Evolutionary conservation across 2,329 filamentous ascomycete genomes (phyloP).

Genomic region (Zymoseptoria tritici): DNA sequence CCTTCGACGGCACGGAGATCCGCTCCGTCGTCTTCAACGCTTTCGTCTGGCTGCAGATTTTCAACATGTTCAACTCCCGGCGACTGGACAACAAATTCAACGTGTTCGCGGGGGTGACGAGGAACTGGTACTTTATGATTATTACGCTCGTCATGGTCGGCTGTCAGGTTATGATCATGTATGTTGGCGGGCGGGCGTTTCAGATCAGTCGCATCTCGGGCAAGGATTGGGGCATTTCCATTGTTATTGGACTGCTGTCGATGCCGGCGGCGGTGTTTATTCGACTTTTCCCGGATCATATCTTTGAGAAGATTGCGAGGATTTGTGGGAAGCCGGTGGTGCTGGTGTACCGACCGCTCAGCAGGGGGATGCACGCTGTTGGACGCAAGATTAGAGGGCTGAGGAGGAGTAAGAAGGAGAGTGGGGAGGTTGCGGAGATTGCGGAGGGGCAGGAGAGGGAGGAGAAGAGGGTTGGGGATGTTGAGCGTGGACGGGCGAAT

Average conservation of each 20-base stretch:
- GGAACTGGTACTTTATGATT: conserved; percentile 79
- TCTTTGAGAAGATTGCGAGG: conserved; percentile 42
- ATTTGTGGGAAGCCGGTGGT: conserved; percentile 29
- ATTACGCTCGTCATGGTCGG: conserved; percentile 84
- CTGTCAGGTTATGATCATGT: conserved; percentile 84
- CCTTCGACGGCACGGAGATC: conserved; percentile 46
- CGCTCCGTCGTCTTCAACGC: conserved; percentile 91
- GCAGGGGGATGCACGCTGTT: conserved; percentile 14
- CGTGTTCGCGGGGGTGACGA: conserved; percentile 78
- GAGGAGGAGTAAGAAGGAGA: conserved; percentile 14
- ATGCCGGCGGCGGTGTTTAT: conserved; percentile 76
- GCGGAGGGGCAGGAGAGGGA: conserved; percentile 6
- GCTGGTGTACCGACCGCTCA: conserved; percentile 13
- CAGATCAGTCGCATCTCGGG: conserved; percentile 61
- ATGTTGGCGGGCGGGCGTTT: conserved; percentile 68
- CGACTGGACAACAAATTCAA: conserved; percentile 62
- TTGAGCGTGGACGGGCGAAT: conserved; percentile 3
- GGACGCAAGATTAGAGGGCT: conserved; percentile 8
- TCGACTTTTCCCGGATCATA: conserved; percentile 70
- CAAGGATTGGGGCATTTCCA: conserved; percentile 76
- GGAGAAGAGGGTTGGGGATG: conserved; percentile 13
- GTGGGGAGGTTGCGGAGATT: conserved; percentile 8
- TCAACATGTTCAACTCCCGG: conserved; percentile 83
- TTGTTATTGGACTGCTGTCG: conserved; percentile 73
- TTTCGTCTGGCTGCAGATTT: conserved; percentile 97